Evolutionary conservation across 2,329 filamentous ascomycete species (phyloP).

Genomic region (Calonectria pauciramosa): DNA sequence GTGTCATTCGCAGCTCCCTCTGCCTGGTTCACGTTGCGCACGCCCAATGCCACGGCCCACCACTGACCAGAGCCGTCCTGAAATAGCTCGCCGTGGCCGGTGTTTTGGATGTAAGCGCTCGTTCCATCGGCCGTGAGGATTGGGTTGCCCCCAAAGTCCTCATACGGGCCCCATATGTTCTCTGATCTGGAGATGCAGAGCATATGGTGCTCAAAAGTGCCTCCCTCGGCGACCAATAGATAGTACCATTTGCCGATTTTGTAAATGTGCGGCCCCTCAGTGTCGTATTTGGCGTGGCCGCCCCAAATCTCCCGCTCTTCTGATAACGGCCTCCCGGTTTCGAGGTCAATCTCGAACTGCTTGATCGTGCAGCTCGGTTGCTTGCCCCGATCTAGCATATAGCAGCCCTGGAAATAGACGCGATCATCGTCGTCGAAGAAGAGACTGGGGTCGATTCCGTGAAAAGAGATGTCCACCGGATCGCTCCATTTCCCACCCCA

Average conservation of each 20-base stretch:
- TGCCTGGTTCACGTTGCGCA: slow-evolving; percentile 25
- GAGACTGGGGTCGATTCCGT: slow-evolving; percentile 60
- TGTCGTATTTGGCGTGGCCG: slow-evolving; percentile 36
- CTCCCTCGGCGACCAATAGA: slow-evolving; percentile 59
- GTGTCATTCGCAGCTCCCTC: slow-evolving; percentile 7
- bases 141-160: slow-evolving; percentile 48
- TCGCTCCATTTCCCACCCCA: slow-evolving; percentile 44
- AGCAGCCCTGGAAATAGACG: slow-evolving; percentile 47
- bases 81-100: slow-evolving; percentile 45
- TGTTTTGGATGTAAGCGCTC: slow-evolving; percentile 39
- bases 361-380: slow-evolving; percentile 41
- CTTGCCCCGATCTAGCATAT: slow-evolving; percentile 12
- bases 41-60: slow-evolving; percentile 33
- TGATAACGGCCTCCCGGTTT: slow-evolving; percentile 37
- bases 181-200: slow-evolving; percentile 37
- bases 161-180: slow-evolving; percentile 48
- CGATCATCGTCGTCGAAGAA: slow-evolving; percentile 54
- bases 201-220: slow-evolving; percentile 50
- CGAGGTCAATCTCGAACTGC: slow-evolving; percentile 40
- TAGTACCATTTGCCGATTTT: slow-evolving; percentile 59
- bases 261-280: slow-evolving; percentile 56
- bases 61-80: slow-evolving; percentile 37
- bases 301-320: slow-evolving; percentile 35
- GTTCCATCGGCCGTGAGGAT: slow-evolving; percentile 47
- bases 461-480: slow-evolving; percentile 53